Percentiles rank a stretch among this genome's conserved stretches.
Evolutionary conservation across 2,329 filamentous ascomycete species (phyloP).

Genomic region (Dryadomyces quercus-mongolicae): DNA sequence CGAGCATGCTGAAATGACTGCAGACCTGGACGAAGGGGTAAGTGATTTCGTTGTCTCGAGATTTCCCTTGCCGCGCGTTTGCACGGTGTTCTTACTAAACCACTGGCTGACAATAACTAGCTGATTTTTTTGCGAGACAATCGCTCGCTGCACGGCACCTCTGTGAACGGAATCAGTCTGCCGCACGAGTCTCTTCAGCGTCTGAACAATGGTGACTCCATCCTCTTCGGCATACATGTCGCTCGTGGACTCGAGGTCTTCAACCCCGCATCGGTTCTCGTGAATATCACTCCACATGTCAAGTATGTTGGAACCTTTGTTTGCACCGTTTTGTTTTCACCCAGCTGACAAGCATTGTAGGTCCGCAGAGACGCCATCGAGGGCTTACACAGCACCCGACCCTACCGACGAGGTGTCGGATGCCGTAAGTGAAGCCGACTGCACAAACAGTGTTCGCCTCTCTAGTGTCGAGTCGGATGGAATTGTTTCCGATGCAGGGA

Average conservation of each 20-base stretch:
- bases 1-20: slow-evolving; percentile 45
- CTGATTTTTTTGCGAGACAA: slow-evolving; percentile 26
- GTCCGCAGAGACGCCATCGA: background rate
- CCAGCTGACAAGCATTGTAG: background rate
- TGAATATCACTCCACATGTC: slow-evolving; percentile 12
- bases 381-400: slow-evolving; percentile 17
- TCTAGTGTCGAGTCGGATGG: background rate
- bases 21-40: slow-evolving; percentile 33
- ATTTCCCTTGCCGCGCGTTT: background rate
- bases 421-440: background rate
- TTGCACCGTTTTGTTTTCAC: no score
- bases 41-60: slow-evolving; percentile 4
- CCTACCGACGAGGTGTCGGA: slow-evolving; percentile 8
- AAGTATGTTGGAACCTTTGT: slow-evolving; percentile 10
- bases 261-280: slow-evolving; percentile 15
- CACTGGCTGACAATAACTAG: background rate
- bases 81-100: no score
- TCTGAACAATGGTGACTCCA: slow-evolving; percentile 22
- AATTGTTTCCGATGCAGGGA: background rate
- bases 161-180: slow-evolving; percentile 23
- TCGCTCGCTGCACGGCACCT: slow-evolving; percentile 42
- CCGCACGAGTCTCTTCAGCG: slow-evolving; percentile 6
- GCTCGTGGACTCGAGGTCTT: slow-evolving; percentile 21
- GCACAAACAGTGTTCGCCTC: background rate
- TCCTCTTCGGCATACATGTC: slow-evolving; percentile 29